A percentile compares a stretch with the other conserved stretches of the same genome.
Conservation (phyloP, 2,329 filamentous ascomycete species). For the Microsporum audouinii region DNA sequence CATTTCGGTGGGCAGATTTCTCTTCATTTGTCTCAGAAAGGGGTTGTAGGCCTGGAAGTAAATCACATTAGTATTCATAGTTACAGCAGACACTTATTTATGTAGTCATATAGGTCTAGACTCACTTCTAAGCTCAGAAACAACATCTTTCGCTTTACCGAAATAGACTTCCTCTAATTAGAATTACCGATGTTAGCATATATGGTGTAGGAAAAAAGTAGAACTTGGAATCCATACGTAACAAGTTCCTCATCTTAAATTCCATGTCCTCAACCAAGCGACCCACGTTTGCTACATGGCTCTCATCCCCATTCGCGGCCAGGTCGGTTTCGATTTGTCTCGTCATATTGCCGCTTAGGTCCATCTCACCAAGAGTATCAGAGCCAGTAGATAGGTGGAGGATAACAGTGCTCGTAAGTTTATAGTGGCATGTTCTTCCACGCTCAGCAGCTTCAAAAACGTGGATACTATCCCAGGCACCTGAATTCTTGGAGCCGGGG, state of each 20-base stretch:
- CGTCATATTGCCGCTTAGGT: constrained; percentile 95
- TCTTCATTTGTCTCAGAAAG: constrained; percentile 78
- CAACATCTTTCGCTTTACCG: constrained; percentile 97
- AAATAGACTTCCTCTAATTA: constrained; percentile 83
- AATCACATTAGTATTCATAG: constrained; percentile 11
- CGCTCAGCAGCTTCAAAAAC: constrained; percentile 95
- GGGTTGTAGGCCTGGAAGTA: constrained; percentile 50
- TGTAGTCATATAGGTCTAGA: constrained; percentile 7
- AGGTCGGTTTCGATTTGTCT: constrained; percentile 88
- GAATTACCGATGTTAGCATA: constrained; percentile 13
- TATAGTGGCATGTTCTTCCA: constrained; percentile 86
- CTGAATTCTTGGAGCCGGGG: constrained; percentile 56
- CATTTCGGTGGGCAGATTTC: constrained; percentile 72
- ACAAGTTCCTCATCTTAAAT: constrained; percentile 93
- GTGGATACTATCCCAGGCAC: constrained; percentile 96
- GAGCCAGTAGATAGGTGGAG: constrained; percentile 64
- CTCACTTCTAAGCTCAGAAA: constrained; percentile 80
- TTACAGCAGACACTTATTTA: neutral
- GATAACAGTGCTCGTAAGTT: constrained; percentile 94
- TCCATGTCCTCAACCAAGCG: constrained; percentile 98
- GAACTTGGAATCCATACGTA: constrained; percentile 43
- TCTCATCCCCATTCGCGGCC: constrained; percentile 76
- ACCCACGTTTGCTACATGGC: constrained; percentile 92
- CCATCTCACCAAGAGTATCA: constrained; percentile 66
- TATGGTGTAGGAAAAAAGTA: neutral